Percentiles rank a stretch among this genome's conserved stretches.
Evolutionary conservation across 768 basidiomycete genomes (phyloP).

Genomic region (Tulasnella sp.): DNA sequence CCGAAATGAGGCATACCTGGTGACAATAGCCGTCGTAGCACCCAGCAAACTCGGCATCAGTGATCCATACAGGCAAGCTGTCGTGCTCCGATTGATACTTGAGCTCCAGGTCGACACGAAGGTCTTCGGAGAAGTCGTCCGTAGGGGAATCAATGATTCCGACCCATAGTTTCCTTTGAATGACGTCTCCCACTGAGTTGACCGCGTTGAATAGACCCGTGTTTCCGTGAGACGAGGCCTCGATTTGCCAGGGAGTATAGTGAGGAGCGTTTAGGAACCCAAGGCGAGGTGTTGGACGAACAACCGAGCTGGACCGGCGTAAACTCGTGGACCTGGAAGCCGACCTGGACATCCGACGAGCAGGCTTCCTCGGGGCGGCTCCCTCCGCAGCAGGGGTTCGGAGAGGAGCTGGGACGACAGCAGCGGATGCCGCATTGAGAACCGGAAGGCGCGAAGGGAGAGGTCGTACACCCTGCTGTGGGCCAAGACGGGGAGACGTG

Average conservation of each 20-base stretch:
- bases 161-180: conserved; percentile 52
- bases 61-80: conserved; percentile 63
- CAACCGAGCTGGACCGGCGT: conserved; percentile 35
- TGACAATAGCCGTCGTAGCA: conserved; percentile 86
- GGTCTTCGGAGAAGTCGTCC: conserved; percentile 50
- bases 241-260: conserved; percentile 39
- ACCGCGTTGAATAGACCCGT: conserved; percentile 80
- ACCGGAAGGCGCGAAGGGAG: conserved; percentile 42
- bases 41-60: conserved; percentile 55
- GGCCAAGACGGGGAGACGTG: conserved; percentile 18
- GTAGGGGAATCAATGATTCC: conserved; percentile 70
- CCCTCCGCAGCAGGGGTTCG: neutral
- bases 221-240: conserved; percentile 67
- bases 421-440: conserved; percentile 27
- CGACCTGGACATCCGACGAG: conserved; percentile 30
- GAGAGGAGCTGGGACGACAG: neutral
- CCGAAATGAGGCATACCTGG: conserved; percentile 42
- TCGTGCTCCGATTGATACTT: conserved; percentile 37
- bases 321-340: conserved; percentile 48
- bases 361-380: neutral
- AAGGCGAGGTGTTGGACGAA: conserved; percentile 24
- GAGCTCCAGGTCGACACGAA: conserved; percentile 49
- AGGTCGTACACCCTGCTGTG: conserved; percentile 21
- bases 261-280: conserved; percentile 8
- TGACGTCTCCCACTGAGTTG: conserved; percentile 47